These are phyloP conservation scores for Beauveria brongniartii DNA, from an alignment of 2,329 filamentous ascomycete genomes.

Conservation along the genomic window DNA sequence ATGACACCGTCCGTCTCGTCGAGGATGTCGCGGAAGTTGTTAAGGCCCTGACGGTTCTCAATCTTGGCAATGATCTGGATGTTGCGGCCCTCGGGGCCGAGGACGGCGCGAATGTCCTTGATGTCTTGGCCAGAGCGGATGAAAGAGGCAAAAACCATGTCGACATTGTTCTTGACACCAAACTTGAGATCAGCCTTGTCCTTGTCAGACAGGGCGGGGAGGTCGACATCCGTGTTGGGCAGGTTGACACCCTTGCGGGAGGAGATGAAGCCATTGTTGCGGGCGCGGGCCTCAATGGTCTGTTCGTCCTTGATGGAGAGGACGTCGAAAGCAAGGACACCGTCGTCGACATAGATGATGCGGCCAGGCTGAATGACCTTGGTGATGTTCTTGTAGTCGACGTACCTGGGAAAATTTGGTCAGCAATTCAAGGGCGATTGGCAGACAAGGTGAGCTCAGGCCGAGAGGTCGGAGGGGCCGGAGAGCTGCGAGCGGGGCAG, in stretches of 20 bases:
- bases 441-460: not conserved
- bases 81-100: conserved; percentile 85
- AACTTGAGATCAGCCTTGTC: conserved; percentile 91
- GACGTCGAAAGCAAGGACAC: conserved; percentile 94
- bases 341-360: conserved; percentile 96
- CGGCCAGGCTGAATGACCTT: conserved; percentile 90
- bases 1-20: conserved; percentile 97
- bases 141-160: conserved; percentile 99
- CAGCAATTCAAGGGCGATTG: conserved; percentile 10
- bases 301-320: conserved; percentile 79
- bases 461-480: not conserved
- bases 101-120: conserved; percentile 79
- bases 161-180: conserved; percentile 96
- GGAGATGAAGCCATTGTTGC: conserved; percentile 98
- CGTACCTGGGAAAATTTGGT: conserved; percentile 52
- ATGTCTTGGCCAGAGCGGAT: conserved; percentile 94
- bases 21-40: conserved; percentile 98
- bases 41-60: conserved; percentile 98
- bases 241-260: conserved; percentile 99
- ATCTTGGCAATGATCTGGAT: conserved; percentile 99
- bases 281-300: conserved; percentile 76
- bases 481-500: conserved; percentile 3
- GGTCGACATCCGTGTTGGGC: conserved; percentile 96
- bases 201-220: conserved; percentile 95
- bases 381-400: conserved; percentile 99